Conservation (phyloP, 2,329 filamentous ascomycete genomes). For the Claviceps cyperi region DNA sequence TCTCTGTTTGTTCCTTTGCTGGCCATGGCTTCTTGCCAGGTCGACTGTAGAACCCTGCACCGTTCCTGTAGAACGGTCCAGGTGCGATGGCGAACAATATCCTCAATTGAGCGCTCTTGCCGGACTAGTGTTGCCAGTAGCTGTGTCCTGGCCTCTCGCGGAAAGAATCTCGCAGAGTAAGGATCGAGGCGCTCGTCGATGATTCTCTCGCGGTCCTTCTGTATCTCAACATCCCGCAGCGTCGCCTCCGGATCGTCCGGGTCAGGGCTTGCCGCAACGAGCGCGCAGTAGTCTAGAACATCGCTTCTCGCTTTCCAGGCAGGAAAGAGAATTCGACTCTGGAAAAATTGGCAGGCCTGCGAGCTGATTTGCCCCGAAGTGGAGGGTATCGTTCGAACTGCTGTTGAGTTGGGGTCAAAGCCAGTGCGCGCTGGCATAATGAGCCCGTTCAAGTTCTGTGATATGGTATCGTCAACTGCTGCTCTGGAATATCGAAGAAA, state of each 20-base stretch:
- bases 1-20: constrained; percentile 26
- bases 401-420: constrained; percentile 71
- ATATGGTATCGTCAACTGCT: constrained; percentile 84
- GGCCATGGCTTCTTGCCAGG: constrained; percentile 52
- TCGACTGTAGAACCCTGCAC: constrained; percentile 45
- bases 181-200: constrained; percentile 86
- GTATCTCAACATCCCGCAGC: constrained; percentile 53
- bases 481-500: constrained; percentile 78
- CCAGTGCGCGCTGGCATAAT: constrained; percentile 55
- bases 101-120: constrained; percentile 63
- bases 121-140: constrained; percentile 57
- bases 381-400: constrained; percentile 40
- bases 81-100: constrained; percentile 64
- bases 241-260: constrained; percentile 70
- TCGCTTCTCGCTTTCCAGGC: constrained; percentile 75
- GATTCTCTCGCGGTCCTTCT: constrained; percentile 54
- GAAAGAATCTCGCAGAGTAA: constrained; percentile 74
- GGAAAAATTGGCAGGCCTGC: constrained; percentile 55
- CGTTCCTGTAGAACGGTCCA: constrained; percentile 68
- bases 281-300: constrained; percentile 76
- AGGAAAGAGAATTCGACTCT: constrained; percentile 66
- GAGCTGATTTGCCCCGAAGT: constrained; percentile 41
- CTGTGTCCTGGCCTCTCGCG: constrained; percentile 66
- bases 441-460: constrained; percentile 82
- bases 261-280: constrained; percentile 76